Percentiles rank a stretch among this genome's conserved stretches.
Conservation (phyloP, 495 filamentous ascomycete species). For the Clavariopsis aquatica region DNA sequence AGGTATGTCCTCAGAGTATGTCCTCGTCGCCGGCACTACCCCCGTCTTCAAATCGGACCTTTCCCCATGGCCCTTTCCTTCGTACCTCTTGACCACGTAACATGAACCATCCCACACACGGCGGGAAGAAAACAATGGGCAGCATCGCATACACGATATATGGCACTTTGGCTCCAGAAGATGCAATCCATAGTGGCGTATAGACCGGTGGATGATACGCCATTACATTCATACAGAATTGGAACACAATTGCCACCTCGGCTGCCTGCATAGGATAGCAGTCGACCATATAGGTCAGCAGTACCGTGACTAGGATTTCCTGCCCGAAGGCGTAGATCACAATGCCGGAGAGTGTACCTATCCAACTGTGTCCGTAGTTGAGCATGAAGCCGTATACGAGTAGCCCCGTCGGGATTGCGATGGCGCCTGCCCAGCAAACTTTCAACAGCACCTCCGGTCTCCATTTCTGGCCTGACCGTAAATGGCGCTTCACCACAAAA, state of each 20-base stretch:
- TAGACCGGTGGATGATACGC: constrained; percentile 13
- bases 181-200: constrained; percentile 5
- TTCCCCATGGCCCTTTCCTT: constrained; percentile 12
- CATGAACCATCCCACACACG: constrained; percentile 5
- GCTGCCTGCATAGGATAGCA: neutral
- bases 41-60: constrained; percentile 6
- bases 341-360: constrained; percentile 4
- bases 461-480: constrained; percentile 1
- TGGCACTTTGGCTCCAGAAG: constrained; percentile 2
- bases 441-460: constrained; percentile 5
- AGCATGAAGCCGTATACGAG: constrained; percentile 12
- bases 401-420: constrained; percentile 6
- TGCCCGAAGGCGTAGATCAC: constrained; percentile 12
- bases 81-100: neutral
- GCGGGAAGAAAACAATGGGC: constrained; percentile 8
- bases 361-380: constrained; percentile 14
- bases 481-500: constrained; percentile 10
- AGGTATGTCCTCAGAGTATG: neutral
- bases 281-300: constrained; percentile 3
- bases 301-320: constrained; percentile 12
- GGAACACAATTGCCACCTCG: constrained; percentile 16
- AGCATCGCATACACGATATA: constrained; percentile 24
- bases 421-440: constrained; percentile 2
- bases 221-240: constrained; percentile 19
- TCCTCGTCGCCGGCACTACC: neutral